A percentile compares a stretch with the other conserved stretches of the same genome.
Evolutionary conservation across 768 basidiomycete species (phyloP).

Genomic region (Fistulinella prunicolor): DNA sequence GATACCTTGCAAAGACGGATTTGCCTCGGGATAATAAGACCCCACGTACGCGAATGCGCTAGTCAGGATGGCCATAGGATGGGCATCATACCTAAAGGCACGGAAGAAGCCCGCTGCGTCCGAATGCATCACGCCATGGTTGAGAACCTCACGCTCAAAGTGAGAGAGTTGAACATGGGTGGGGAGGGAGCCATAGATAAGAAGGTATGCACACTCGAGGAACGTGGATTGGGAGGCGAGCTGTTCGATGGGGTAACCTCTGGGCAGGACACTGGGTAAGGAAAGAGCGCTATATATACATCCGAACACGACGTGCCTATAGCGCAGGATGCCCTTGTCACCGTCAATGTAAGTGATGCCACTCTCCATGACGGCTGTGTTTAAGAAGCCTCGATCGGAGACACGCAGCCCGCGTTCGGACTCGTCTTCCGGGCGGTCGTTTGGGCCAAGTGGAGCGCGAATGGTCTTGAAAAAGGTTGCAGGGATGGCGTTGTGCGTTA

Average conservation of each 20-base stretch:
- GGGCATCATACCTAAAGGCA: constrained; percentile 84
- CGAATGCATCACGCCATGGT: constrained; percentile 66
- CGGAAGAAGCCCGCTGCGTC: constrained; percentile 70
- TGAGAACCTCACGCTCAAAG: constrained; percentile 76
- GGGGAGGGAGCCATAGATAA: constrained; percentile 85
- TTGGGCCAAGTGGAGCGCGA: constrained; percentile 51
- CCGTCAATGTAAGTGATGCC: constrained; percentile 91
- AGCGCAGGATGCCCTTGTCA: constrained; percentile 78
- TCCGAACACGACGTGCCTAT: constrained; percentile 46
- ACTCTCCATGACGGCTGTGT: constrained; percentile 78
- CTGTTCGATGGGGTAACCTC: constrained; percentile 93
- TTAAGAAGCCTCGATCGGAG: constrained; percentile 76
- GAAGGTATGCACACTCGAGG: constrained; percentile 80
- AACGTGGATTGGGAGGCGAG: constrained; percentile 77
- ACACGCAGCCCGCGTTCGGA: constrained; percentile 79
- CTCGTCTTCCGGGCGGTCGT: constrained; percentile 78
- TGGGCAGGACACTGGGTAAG: constrained; percentile 24
- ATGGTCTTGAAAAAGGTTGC: constrained; percentile 83
- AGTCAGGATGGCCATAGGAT: constrained; percentile 89
- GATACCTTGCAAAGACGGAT: constrained; percentile 79
- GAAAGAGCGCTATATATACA: neutral
- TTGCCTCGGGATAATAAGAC: constrained; percentile 84
- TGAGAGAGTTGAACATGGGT: constrained; percentile 52
- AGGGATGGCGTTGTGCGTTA: constrained; percentile 73
- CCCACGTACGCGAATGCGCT: constrained; percentile 87